These are phyloP conservation scores for Wickerhamomyces strasburgensis DNA, from an alignment of 805 yeast genomes.

Conservation along the genomic window DNA sequence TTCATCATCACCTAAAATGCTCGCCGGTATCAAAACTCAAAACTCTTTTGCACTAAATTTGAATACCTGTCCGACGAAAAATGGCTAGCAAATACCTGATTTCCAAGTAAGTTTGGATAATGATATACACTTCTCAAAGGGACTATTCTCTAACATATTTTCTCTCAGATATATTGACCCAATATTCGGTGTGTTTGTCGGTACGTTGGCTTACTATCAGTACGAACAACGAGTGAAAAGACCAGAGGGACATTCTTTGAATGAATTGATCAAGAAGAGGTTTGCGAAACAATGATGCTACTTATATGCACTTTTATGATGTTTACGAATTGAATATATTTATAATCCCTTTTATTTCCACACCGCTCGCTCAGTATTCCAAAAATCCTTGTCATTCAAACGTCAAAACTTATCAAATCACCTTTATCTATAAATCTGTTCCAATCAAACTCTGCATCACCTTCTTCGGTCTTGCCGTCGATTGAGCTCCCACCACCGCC, in stretches of 20 bases:
- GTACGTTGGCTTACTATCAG: conserved; percentile 56
- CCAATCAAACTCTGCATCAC: conserved; percentile 24
- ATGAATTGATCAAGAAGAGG: conserved; percentile 43
- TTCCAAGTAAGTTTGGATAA: conserved; percentile 20
- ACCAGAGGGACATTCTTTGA: conserved; percentile 53
- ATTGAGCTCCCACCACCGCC: neutral
- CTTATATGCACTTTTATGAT: too few species aligned
- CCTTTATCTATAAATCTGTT: conserved; percentile 23
- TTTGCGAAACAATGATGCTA: conserved; percentile 1
- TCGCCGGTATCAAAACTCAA: too few species aligned
- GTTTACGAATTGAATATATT: neutral
- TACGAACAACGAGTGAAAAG: conserved; percentile 57
- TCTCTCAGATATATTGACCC: conserved; percentile 57
- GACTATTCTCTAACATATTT: conserved; percentile 1
- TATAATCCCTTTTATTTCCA: neutral
- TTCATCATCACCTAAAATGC: too few species aligned
- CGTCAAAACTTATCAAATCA: conserved; percentile 14
- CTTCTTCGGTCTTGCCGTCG: conserved; percentile 5
- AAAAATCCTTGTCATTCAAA: neutral
- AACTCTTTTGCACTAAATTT: too few species aligned
- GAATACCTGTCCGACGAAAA: too few species aligned
- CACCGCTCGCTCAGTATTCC: too few species aligned
- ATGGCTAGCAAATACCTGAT: conserved; percentile 27
- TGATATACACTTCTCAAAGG: neutral
- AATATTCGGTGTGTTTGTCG: conserved; percentile 55